Percentiles rank a stretch among this genome's conserved stretches.
Evolutionary conservation across 768 basidiomycete genomes (phyloP).

Genomic region (Mycena filopes): DNA sequence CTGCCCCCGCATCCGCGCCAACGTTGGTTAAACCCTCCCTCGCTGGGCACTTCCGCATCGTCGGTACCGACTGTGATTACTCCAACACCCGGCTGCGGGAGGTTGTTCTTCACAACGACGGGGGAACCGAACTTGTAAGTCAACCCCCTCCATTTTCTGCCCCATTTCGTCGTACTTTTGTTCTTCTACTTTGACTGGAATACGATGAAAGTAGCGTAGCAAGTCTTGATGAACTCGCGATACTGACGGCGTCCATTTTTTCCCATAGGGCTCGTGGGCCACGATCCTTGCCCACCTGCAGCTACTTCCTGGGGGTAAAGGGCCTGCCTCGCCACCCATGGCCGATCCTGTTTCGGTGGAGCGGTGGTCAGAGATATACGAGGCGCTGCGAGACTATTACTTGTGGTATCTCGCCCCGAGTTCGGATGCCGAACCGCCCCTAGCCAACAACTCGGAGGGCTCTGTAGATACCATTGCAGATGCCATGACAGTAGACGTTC

Average conservation of each 20-base stretch:
- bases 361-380: background rate
- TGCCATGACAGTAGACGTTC: background rate
- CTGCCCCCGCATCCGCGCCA: background rate
- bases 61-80: constrained; percentile 6
- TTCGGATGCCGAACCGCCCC: background rate
- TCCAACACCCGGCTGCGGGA: constrained; percentile 1
- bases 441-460: no score
- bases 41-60: constrained; percentile 21
- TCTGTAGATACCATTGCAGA: no score
- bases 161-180: background rate
- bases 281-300: constrained; percentile 15
- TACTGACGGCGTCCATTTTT: background rate
- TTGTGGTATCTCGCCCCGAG: background rate
- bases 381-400: constrained; percentile 22
- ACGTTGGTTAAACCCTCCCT: constrained; percentile 3
- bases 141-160: background rate
- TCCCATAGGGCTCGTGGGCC: constrained; percentile 11
- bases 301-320: background rate
- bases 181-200: background rate
- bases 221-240: background rate
- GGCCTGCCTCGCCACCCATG: background rate
- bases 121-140: constrained; percentile 13
- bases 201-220: background rate
- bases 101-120: background rate
- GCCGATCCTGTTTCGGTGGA: background rate